Evolutionary conservation across 139 green algal species (phyloP).

Genomic region (Micractinium sp.): DNA sequence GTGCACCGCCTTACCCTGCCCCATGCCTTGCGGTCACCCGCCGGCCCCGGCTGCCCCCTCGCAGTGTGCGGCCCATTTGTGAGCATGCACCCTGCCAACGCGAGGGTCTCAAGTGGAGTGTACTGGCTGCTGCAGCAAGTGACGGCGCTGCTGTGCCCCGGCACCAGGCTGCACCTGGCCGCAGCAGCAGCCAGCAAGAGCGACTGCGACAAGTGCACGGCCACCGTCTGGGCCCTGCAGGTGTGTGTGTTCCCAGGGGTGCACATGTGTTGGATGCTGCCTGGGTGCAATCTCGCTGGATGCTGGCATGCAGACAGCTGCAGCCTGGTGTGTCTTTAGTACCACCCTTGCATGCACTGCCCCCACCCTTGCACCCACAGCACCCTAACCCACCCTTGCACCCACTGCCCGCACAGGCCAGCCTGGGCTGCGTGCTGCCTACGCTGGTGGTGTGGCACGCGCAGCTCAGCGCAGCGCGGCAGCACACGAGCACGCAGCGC

Average conservation of each 20-base stretch:
- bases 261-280: too few relatives aligned
- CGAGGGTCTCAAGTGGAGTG: not conserved
- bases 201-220: not conserved
- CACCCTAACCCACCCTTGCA: too few relatives aligned
- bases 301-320: too few relatives aligned
- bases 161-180: too few relatives aligned
- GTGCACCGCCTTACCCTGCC: too few relatives aligned
- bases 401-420: not conserved
- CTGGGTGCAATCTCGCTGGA: too few relatives aligned
- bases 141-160: not conserved
- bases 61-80: not conserved
- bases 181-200: too few relatives aligned
- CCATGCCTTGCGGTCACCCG: not conserved
- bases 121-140: not conserved
- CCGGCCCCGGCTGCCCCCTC: too few relatives aligned
- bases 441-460: not conserved
- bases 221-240: not conserved
- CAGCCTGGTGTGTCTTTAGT: too few relatives aligned
- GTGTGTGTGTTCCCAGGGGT: not conserved
- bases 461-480: not conserved
- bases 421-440: not conserved
- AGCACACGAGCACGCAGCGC: not conserved
- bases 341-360: not conserved
- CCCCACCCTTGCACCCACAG: not conserved
- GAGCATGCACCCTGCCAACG: not conserved